These are phyloP conservation scores for Colletotrichum orchidophilum DNA, from an alignment of 2,329 filamentous ascomycete genomes.

Conservation along the genomic window DNA sequence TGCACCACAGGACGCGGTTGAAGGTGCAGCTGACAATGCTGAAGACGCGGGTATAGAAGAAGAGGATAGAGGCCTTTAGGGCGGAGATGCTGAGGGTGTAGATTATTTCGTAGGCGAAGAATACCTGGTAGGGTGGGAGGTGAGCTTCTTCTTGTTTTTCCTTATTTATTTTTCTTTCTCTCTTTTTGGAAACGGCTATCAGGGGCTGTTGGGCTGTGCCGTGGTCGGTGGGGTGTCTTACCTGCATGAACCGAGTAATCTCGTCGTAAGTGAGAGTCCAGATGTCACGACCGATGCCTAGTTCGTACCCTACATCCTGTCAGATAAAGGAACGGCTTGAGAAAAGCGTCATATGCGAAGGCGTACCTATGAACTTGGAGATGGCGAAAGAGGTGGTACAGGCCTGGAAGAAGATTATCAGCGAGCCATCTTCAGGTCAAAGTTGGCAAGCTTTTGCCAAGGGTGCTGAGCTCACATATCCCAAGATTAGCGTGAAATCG, in stretches of 20 bases:
- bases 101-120: conserved; percentile 21
- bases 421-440: background rate
- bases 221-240: background rate
- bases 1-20: conserved; percentile 36
- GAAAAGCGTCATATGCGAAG: no score
- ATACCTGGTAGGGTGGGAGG: background rate
- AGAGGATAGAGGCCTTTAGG: conserved; percentile 47
- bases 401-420: background rate
- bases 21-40: conserved; percentile 41
- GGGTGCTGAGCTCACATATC: conserved; percentile 10
- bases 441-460: no score
- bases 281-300: conserved; percentile 17
- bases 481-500: conserved; percentile 11
- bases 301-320: background rate
- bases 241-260: conserved; percentile 9
- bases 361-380: conserved; percentile 14
- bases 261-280: conserved; percentile 5
- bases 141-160: background rate
- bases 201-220: accelerated
- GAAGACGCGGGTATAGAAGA: conserved; percentile 49
- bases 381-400: conserved; percentile 14
- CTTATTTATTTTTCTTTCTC: background rate
- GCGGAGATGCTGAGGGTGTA: conserved; percentile 47
- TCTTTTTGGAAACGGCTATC: no score
- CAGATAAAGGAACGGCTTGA: background rate